phyloP scores from a whole-genome alignment of 2,329 filamentous ascomycete genomes.

The Exophiala sp. region DNA sequence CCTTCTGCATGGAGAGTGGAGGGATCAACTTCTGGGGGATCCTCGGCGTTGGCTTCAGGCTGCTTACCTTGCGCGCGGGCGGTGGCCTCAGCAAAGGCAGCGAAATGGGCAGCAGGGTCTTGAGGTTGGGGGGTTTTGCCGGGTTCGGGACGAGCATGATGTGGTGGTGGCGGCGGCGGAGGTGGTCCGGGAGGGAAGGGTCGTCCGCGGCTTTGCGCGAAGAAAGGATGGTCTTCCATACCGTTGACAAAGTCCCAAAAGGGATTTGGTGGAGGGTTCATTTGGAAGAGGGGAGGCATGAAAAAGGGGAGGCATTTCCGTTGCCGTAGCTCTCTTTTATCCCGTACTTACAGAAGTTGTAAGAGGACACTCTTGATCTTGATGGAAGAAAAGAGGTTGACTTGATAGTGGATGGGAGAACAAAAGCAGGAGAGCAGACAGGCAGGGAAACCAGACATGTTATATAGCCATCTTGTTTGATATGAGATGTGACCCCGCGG shows the following conservation, averaged over 20 bases:
- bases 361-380: background rate
- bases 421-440: background rate
- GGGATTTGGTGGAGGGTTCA: conserved; percentile 37
- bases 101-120: background rate
- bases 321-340: conserved; percentile 2
- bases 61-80: conserved; percentile 24
- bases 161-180: conserved; percentile 33
- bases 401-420: conserved; percentile 1
- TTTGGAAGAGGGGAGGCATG: conserved; percentile 35
- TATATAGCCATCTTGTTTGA: conserved; percentile 6
- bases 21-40: conserved; percentile 27
- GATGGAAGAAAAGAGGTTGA: background rate
- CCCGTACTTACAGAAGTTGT: background rate
- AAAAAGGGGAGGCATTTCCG: conserved; percentile 48
- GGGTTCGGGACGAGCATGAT: conserved; percentile 35
- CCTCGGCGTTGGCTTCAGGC: conserved; percentile 19
- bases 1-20: conserved; percentile 20
- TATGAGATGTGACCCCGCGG: conserved; percentile 9
- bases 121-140: too few species aligned
- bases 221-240: conserved; percentile 47
- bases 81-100: conserved; percentile 13
- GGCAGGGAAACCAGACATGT: conserved; percentile 9
- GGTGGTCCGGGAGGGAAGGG: conserved; percentile 32
- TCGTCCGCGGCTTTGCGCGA: conserved; percentile 33
- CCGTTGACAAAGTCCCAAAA: conserved; percentile 53